phyloP scores from a whole-genome alignment of 2,329 filamentous ascomycete species.

The Cryphonectria radicalis region DNA sequence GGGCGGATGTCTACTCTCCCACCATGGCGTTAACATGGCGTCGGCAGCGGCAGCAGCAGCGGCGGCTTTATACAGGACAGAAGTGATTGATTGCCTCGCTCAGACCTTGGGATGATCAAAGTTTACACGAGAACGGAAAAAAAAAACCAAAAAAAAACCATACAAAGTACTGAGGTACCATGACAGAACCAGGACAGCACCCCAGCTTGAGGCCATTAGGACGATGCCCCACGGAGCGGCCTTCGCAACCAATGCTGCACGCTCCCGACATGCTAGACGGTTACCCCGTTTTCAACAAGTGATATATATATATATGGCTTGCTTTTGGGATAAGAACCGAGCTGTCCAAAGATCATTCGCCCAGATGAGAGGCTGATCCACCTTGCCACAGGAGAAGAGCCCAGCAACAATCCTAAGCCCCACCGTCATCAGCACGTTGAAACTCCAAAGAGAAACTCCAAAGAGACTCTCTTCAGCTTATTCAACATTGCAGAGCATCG shows the following conservation, averaged over 20 bases:
- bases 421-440: neutral
- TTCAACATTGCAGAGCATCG: neutral
- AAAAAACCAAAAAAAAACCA: neutral
- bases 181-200: neutral
- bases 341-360: neutral
- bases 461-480: neutral
- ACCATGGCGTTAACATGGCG: neutral
- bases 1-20: neutral
- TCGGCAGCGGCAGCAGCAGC: neutral
- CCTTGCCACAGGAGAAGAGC: neutral
- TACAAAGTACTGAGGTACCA: neutral
- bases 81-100: neutral
- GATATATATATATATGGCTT: neutral
- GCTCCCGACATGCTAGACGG: neutral
- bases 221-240: neutral
- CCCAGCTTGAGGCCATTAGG: neutral
- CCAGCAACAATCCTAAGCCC: neutral
- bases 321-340: neutral
- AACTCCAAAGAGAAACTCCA: neutral
- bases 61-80: neutral
- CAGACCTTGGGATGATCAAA: neutral
- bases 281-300: neutral
- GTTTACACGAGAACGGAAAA: neutral
- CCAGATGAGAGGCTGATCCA: neutral
- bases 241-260: neutral